Evolutionary conservation across 192 early-diverging fungal species (phyloP), one percentile per base, ranked within the genome.

Genomic region (Backusella liffmaniae): DNA sequence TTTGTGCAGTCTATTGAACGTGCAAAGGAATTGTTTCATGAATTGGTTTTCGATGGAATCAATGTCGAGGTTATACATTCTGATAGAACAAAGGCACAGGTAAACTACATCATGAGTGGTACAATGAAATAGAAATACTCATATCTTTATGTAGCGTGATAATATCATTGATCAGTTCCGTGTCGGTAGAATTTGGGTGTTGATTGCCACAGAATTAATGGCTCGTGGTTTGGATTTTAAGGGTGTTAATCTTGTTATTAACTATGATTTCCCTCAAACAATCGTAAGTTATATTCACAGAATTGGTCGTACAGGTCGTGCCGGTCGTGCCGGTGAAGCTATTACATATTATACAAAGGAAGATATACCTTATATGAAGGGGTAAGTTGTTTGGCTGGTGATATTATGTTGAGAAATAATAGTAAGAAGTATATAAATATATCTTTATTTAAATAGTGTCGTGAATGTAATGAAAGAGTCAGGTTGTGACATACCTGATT

Each of bases 201-300:
- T 99, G 51, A 98, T 99, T 70, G 90, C 96, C 37, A 98, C 98
- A 2, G 97, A 99, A 75, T 82, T 99, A 59, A 96, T 98, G 94
- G 93, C 96, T 7, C 93, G 98, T 81, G 98, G 98, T 89, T 93
- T 99, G 79, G 97, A 99, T 87, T 98, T 99, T 84, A 97, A 98
- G 81, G 96, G 95, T 21, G 96, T 99, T 30, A 94, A 97, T 69
- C 75, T 96, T 72, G 98, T 99, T 35, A 94, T 99, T 86, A 99
- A 99, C 80, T 99, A 97, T 75, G 98, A 99, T 80, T 97, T 99
- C 79, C 97, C 98, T 62, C 94, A 96, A 83, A 92, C 91, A 6
- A 90, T 94, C 2, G 91, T 92, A 74, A 93, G 92, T 32, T 99
- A 99, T 82, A 96, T 98, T 79, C 98, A 99, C 85, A 83, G 98